Evolutionary conservation across 805 yeast species (phyloP).

Genomic region (Nakazawaea peltata): DNA sequence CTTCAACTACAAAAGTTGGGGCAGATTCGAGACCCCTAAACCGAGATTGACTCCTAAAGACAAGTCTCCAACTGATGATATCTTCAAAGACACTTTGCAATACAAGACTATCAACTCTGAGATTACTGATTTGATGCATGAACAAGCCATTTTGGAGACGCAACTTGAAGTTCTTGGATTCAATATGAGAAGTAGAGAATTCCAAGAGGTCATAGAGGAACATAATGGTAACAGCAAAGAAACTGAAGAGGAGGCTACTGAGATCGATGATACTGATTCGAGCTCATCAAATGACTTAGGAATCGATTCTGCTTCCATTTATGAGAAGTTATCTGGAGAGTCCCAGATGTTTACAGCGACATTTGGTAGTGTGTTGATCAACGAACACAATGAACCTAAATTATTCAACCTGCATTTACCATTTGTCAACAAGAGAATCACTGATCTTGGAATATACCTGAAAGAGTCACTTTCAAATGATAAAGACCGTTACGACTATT

Average conservation of each 20-base stretch:
- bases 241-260: not conserved
- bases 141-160: slow-evolving; percentile 5
- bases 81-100: slow-evolving; percentile 7
- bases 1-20: slow-evolving; percentile 8
- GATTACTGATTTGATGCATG: slow-evolving; percentile 5
- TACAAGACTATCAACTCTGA: slow-evolving; percentile 7
- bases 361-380: slow-evolving; percentile 4
- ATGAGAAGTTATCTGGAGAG: not conserved
- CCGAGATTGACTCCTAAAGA: not conserved
- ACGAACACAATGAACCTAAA: not conserved
- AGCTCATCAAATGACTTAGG: not conserved
- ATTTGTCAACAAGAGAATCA: slow-evolving; percentile 5
- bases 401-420: slow-evolving; percentile 8
- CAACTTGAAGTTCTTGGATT: slow-evolving; percentile 2
- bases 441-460: slow-evolving; percentile 4
- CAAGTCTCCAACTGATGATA: not conserved
- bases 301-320: not conserved
- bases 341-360: slow-evolving; percentile 2
- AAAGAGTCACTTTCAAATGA: slow-evolving; percentile 8
- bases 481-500: slow-evolving; percentile 16
- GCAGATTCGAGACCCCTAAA: slow-evolving; percentile 1
- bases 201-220: no score
- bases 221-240: not conserved
- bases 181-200: not conserved
- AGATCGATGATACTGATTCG: not conserved